Percentiles rank a stretch among this genome's conserved stretches.
Evolutionary conservation across 2,329 filamentous ascomycete genomes (phyloP).

Genomic region (Colletotrichum theobromicola): DNA sequence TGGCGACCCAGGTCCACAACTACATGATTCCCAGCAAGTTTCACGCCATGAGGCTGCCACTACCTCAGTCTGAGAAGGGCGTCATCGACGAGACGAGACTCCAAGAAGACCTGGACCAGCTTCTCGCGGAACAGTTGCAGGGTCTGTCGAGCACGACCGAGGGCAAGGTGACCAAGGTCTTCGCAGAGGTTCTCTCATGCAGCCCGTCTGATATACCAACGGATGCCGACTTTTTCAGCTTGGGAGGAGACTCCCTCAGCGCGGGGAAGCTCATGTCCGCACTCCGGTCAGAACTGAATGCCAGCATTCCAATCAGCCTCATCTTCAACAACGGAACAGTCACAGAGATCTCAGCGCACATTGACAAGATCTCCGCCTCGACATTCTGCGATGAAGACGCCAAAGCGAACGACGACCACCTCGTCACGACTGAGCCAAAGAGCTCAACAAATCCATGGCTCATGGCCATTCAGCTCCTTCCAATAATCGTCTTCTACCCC

Average conservation of each 20-base stretch:
- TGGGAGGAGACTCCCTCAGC: conserved; percentile 59
- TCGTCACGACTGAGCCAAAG: conserved; percentile 40
- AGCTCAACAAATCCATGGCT: conserved; percentile 56
- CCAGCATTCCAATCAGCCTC: conserved; percentile 54
- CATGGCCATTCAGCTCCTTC: conserved; percentile 55
- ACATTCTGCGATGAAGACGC: background rate
- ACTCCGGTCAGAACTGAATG: conserved; percentile 53
- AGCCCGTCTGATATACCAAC: conserved; percentile 40
- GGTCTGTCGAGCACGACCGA: conserved; percentile 33
- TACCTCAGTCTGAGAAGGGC: conserved; percentile 36
- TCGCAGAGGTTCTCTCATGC: conserved; percentile 49
- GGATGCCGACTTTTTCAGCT: conserved; percentile 54
- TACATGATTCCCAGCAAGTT: conserved; percentile 45
- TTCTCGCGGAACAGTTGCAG: conserved; percentile 22
- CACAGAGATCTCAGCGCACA: conserved; percentile 39
- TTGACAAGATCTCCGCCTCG: conserved; percentile 32
- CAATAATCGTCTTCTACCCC: conserved; percentile 54
- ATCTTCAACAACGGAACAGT: conserved; percentile 56
- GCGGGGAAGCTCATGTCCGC: conserved; percentile 57
- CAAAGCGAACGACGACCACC: conserved; percentile 5
- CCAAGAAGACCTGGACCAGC: conserved; percentile 29
- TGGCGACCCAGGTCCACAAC: conserved; percentile 27
- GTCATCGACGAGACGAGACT: conserved; percentile 39
- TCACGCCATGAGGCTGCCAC: conserved; percentile 34
- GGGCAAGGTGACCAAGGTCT: conserved; percentile 46